A percentile compares a stretch with the other conserved stretches of the same genome.
Evolutionary conservation across 179 eudicot species (phyloP).

Genomic region (Silene noctiflora): DNA sequence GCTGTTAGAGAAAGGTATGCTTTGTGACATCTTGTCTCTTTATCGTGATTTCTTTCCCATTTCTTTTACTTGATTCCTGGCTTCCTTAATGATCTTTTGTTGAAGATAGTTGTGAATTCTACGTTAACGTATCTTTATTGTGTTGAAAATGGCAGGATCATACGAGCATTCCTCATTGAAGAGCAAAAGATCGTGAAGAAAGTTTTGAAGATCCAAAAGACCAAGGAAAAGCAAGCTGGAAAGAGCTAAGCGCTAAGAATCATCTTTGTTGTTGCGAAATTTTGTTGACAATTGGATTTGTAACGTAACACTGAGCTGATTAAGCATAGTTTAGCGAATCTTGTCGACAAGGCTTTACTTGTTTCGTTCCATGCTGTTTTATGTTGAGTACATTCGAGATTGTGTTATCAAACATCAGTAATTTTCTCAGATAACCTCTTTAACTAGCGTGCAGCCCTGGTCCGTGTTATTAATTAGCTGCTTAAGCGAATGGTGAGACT

Average conservation of each 20-base stretch:
- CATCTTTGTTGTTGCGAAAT: slow-evolving; percentile 10
- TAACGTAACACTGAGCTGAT: slow-evolving; percentile 15
- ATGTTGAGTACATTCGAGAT: not conserved
- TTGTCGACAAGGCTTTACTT: slow-evolving; percentile 26
- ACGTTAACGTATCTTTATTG: not conserved
- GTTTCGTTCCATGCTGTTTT: slow-evolving; percentile 10
- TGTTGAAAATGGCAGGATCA: slow-evolving; percentile 49
- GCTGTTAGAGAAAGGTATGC: slow-evolving; percentile 42
- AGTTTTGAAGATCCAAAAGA: slow-evolving; percentile 84
- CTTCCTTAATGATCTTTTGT: not conserved
- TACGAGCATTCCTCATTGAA: slow-evolving; percentile 78
- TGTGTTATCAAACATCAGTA: slow-evolving; percentile 8
- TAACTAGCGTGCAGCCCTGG: not conserved
- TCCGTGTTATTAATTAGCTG: not conserved
- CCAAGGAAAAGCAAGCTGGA: slow-evolving; percentile 62
- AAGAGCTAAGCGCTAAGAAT: slow-evolving; percentile 36
- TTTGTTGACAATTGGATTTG: slow-evolving; percentile 32
- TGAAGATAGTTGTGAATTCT: no score
- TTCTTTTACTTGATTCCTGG: not conserved
- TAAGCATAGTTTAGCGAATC: slow-evolving; percentile 16
- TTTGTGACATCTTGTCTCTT: not conserved
- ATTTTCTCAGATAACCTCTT: not conserved
- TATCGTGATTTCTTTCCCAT: not conserved
- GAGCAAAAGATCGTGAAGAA: slow-evolving; percentile 94
- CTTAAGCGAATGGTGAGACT: not conserved